Evolutionary conservation across 2,329 filamentous ascomycete species (phyloP), one percentile per base, ranked within the genome.

Genomic region (Ambrosiella cleistominuta): DNA sequence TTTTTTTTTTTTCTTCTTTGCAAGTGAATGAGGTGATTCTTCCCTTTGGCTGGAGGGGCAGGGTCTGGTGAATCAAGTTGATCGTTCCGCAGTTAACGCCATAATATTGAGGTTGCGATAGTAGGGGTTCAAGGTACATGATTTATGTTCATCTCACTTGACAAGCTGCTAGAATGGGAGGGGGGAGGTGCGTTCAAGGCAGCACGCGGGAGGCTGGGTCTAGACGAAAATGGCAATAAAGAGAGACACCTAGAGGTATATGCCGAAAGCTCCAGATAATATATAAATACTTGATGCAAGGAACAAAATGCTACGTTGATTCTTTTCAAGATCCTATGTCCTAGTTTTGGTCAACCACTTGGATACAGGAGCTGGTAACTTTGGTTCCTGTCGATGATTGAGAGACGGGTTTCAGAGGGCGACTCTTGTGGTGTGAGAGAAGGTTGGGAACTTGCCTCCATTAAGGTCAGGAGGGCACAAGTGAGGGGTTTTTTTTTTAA

Each of bases 361-460:
- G 51, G 13, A 35, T 17, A 53, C 50, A 40, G 42, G 17, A 8
- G 15, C 11, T 44, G 13, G 40, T 44, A 39, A 15, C 40, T 55
- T 55, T 17, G 53, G 55, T 40, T 57, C 44, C 44, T 57, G 44
- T 38, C 38, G 44, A 57, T 57, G 44, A 57, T 19, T 50, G 12
- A 38, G 17, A 57, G 55, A 57, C 55, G 51, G 36, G 55, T 57
- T 40, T 57, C 55, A 57, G 45, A 38, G 40, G 40, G 40, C 40
- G n/a, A n/a, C 40, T 42, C 27, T 27, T 27, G 27, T 3, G 40
- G 40, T 42, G 40, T 42, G 40, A 12, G 40, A 42, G n/a, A n/a
- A 7, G 40, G 40, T 12, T 42, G 40, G 40, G 11, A n/a, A 11
- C 40, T n/a, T 42, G 27, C 27, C 27, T 27, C 27, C 27, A 2